These are phyloP conservation scores for Cutaneotrichosporon cavernicola DNA, from an alignment of 1,284 basidiomycete species.

Conservation along the genomic window DNA sequence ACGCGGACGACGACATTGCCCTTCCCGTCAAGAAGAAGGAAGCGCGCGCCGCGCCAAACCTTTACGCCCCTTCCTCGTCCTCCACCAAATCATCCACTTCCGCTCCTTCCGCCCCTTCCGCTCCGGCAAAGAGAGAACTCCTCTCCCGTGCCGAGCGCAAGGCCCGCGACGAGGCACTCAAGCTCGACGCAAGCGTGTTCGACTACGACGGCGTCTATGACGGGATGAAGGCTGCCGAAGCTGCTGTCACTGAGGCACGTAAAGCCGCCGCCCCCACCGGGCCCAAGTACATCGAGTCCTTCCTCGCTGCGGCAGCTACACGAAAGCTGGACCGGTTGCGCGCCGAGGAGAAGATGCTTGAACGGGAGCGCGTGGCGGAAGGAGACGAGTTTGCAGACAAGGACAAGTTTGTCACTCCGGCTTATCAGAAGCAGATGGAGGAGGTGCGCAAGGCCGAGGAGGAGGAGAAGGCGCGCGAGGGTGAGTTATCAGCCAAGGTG, in stretches of 20 bases:
- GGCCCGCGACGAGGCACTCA: constrained; percentile 66
- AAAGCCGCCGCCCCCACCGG: constrained; percentile 73
- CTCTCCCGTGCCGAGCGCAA: constrained; percentile 40
- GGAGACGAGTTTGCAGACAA: constrained; percentile 93
- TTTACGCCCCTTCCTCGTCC: not conserved
- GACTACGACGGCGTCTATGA: constrained; percentile 98
- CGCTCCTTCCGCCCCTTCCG: constrained; percentile 3
- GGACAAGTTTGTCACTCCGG: constrained; percentile 94
- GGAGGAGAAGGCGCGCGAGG: constrained; percentile 81
- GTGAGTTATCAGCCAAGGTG: constrained; percentile 55
- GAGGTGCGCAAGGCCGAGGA: constrained; percentile 86
- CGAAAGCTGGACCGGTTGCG: constrained; percentile 85
- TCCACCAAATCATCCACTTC: not conserved
- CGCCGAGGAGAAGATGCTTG: constrained; percentile 97
- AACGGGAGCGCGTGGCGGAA: constrained; percentile 85
- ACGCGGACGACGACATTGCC: constrained; percentile 38
- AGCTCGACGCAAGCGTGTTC: constrained; percentile 79
- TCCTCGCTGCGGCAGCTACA: constrained; percentile 80
- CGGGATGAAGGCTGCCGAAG: constrained; percentile 84
- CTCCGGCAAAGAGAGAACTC: not conserved
- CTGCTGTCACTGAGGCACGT: constrained; percentile 66
- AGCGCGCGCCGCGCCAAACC: constrained; percentile 8
- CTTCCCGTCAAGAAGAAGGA: constrained; percentile 10
- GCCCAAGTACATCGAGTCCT: constrained; percentile 89
- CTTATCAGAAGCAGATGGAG: constrained; percentile 95